phyloP scores from a whole-genome alignment of 2,329 filamentous ascomycete species.

The Arthroderma sp. region DNA sequence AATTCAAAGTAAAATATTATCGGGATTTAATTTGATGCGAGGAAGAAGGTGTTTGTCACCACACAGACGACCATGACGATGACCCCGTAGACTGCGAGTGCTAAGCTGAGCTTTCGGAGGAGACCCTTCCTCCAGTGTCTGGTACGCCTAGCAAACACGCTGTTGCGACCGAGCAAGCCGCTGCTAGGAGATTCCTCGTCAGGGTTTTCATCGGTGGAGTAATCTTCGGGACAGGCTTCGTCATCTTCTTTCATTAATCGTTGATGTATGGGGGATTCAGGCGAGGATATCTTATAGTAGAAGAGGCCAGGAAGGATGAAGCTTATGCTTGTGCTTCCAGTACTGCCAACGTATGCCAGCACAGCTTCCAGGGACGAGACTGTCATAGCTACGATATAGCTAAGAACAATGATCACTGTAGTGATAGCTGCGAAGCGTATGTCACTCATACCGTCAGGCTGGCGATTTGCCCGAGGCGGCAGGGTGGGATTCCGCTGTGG shows the following conservation, averaged over 20 bases:
- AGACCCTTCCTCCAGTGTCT: constrained; percentile 51
- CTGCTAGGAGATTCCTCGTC: constrained; percentile 16
- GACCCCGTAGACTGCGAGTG: constrained; percentile 67
- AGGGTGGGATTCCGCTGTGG: constrained; percentile 33
- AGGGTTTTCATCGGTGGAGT: constrained; percentile 31
- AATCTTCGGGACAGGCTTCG: constrained; percentile 45
- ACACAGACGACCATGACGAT: constrained; percentile 84
- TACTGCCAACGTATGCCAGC: constrained; percentile 87
- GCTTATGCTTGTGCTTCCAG: constrained; percentile 86
- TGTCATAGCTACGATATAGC: constrained; percentile 80
- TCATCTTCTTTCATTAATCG: constrained; percentile 83
- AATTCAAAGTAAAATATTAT: too few species aligned
- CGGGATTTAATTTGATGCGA: constrained; percentile 37
- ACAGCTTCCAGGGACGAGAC: constrained; percentile 83
- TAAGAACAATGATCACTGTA: constrained; percentile 67
- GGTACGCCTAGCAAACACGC: constrained; percentile 46
- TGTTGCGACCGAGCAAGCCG: constrained; percentile 27
- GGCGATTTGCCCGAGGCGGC: constrained; percentile 14
- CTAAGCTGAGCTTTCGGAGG: constrained; percentile 60
- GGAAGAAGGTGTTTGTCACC: constrained; percentile 71
- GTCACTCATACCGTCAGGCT: constrained; percentile 56
- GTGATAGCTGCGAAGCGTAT: constrained; percentile 80
- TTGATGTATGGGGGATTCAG: constrained; percentile 75
- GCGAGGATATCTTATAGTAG: constrained; percentile 95
- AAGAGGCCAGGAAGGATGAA: constrained; percentile 94